Evolutionary conservation across 2,329 filamentous ascomycete genomes (phyloP).

Genomic region (Aspergillus proliferans): DNA sequence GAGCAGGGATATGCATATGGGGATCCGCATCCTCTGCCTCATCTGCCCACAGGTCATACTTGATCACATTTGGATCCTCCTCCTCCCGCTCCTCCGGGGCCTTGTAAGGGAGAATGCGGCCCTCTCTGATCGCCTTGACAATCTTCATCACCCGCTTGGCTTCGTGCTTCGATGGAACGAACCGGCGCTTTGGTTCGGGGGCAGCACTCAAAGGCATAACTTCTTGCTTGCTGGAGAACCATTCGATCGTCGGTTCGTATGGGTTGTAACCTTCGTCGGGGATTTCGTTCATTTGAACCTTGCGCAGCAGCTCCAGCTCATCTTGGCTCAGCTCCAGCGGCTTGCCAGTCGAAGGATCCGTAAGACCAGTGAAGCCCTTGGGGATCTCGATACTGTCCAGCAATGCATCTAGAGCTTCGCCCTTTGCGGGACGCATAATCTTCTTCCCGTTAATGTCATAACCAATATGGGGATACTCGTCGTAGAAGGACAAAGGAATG

Average conservation of each 20-base stretch:
- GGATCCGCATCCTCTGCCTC: slow-evolving; percentile 77
- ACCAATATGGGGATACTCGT: slow-evolving; percentile 94
- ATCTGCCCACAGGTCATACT: slow-evolving; percentile 92
- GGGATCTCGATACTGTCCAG: slow-evolving; percentile 95
- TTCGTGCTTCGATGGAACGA: slow-evolving; percentile 94
- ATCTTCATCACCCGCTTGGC: slow-evolving; percentile 95
- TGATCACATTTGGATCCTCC: slow-evolving; percentile 62
- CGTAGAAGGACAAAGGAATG: slow-evolving; percentile 91
- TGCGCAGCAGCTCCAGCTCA: slow-evolving; percentile 80
- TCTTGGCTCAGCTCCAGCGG: slow-evolving; percentile 80
- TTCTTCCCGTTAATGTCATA: slow-evolving; percentile 99
- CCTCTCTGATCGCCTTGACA: slow-evolving; percentile 89
- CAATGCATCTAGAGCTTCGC: slow-evolving; percentile 85
- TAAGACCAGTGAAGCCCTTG: slow-evolving; percentile 94
- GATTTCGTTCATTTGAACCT: slow-evolving; percentile 82
- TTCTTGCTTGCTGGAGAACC: slow-evolving; percentile 85
- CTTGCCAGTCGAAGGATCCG: slow-evolving; percentile 88
- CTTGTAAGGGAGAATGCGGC: slow-evolving; percentile 85
- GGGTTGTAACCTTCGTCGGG: slow-evolving; percentile 86
- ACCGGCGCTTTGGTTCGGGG: slow-evolving; percentile 91
- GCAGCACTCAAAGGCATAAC: slow-evolving; percentile 92
- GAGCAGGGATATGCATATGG: slow-evolving; percentile 89
- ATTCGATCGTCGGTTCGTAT: slow-evolving; percentile 90
- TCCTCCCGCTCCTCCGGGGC: slow-evolving; percentile 68
- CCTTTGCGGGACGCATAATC: slow-evolving; percentile 91